phyloP scores from a whole-genome alignment of 2,329 filamentous ascomycete species.

The Aspergillus neotritici region DNA sequence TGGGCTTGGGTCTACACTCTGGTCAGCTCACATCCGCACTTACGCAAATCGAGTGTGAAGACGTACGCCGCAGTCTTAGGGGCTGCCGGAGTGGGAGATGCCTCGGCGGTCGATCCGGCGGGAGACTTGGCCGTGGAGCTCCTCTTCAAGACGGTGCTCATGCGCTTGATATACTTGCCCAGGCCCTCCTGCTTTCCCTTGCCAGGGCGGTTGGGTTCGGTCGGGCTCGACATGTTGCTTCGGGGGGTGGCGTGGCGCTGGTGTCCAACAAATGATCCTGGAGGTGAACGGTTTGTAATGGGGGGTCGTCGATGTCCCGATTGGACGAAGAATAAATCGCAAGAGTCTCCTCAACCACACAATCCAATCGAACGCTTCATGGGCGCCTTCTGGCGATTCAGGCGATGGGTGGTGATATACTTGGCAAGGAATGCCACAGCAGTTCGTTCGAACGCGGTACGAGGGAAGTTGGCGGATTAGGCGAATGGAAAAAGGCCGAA shows the following conservation, averaged over 20 bases:
- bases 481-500: no score
- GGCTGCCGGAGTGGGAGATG: slow-evolving; percentile 10
- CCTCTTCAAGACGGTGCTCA: slow-evolving; percentile 33
- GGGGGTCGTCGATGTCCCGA: no score
- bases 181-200: slow-evolving; percentile 30
- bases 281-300: no score
- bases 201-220: slow-evolving; percentile 10
- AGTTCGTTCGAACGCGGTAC: no score
- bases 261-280: no score
- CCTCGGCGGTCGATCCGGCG: slow-evolving; percentile 19
- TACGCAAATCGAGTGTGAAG: neutral
- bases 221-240: slow-evolving; percentile 21
- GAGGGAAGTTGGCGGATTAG: no score
- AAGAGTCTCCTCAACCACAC: no score
- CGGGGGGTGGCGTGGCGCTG: neutral
- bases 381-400: no score
- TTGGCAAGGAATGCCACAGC: no score
- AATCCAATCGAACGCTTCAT: no score
- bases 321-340: no score
- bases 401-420: no score
- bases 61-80: slow-evolving; percentile 13
- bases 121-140: slow-evolving; percentile 26
- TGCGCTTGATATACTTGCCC: slow-evolving; percentile 36
- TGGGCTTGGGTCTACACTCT: neutral
- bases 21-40: neutral